Base-by-base conservation (phyloP, 2,329 filamentous ascomycete genomes). In the Penicillium glabrum region DNA sequence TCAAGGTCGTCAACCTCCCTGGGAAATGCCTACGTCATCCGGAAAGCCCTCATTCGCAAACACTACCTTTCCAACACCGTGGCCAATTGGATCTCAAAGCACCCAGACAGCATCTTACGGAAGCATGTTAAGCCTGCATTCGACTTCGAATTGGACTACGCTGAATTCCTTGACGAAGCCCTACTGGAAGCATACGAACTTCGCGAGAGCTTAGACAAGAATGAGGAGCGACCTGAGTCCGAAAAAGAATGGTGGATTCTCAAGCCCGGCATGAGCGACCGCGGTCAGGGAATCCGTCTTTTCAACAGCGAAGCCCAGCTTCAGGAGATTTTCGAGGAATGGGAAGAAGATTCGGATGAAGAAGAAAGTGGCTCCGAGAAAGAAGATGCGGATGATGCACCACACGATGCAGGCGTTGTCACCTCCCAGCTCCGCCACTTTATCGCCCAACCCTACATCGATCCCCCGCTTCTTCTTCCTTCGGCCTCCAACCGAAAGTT, bases 201-300 rank as follows among this genome's bases (percentile, higher is more conserved):
- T 51, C 83, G 88, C 21, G 90, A 91, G 55, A 93, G 89, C 64
- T 82, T 96, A 73, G 83, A 84, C 31, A 81, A 80, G 46, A 96
- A 96, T 65, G 84, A 83, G 49, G 72, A 75, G 26, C 80, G 80
- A 37, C 93, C 95, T 60, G 84, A 83, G 19, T 64, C 74, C 10
- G 77, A 83, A 43, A 82, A 83, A 57, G 86, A 96, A 71, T 99
- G 93, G 93, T 99, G 95, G 95, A 98, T 99, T 63, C 75, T 99
- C 58, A 99, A 99, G 76, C 93, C 95, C 0, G 89, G 93, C 9
- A 98, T 99, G 95, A 96, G 91, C 73, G 95, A 99, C 71, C 85
- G 93, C 24, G 95, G 93, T 0, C 93, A 97, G 72, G 95, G 95
- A 1, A 97, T 99, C 56, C 80, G 91, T 39, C 79, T 99, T 0